Conservation (phyloP, 495 filamentous ascomycete genomes). For the Tuber brumale region DNA sequence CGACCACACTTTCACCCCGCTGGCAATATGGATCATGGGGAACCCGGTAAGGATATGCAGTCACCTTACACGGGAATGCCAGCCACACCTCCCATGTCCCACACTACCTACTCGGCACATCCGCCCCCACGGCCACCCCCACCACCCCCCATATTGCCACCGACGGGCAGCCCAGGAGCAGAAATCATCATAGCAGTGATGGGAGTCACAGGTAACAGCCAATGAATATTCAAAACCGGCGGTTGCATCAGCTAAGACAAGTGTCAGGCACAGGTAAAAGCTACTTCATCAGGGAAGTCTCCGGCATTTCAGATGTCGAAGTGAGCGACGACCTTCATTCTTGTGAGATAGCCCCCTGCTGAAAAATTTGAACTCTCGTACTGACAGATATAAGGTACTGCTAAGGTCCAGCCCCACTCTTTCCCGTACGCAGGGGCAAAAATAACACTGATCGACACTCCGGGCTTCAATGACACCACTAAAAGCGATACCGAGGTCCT, state of each 20-base stretch:
- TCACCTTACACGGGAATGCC: not conserved
- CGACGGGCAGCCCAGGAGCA: not conserved
- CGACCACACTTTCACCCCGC: not conserved
- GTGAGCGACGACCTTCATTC: constrained; percentile 32
- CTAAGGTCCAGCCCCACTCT: constrained; percentile 13
- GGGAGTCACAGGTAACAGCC: constrained; percentile 43
- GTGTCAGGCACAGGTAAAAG: constrained; percentile 43
- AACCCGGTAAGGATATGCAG: not conserved
- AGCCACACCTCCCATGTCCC: not conserved
- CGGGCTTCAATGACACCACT: constrained; percentile 50
- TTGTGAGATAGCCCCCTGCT: constrained; percentile 10
- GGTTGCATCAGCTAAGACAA: not conserved
- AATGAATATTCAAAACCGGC: not conserved
- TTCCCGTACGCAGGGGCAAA: constrained; percentile 20
- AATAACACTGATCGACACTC: constrained; percentile 48
- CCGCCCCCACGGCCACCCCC: too few species aligned
- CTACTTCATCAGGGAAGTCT: constrained; percentile 40
- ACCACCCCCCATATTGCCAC: not conserved
- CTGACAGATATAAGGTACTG: constrained; percentile 25
- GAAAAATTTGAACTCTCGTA: not conserved
- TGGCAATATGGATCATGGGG: not conserved
- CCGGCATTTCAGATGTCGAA: constrained; percentile 21
- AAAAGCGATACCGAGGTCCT: constrained; percentile 45
- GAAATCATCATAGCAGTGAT: constrained; percentile 44
- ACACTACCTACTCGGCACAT: too few species aligned